Evolutionary conservation across 306 rosid genomes (phyloP), one percentile per base, ranked within the genome.

Genomic region (Rosa chinensis): DNA sequence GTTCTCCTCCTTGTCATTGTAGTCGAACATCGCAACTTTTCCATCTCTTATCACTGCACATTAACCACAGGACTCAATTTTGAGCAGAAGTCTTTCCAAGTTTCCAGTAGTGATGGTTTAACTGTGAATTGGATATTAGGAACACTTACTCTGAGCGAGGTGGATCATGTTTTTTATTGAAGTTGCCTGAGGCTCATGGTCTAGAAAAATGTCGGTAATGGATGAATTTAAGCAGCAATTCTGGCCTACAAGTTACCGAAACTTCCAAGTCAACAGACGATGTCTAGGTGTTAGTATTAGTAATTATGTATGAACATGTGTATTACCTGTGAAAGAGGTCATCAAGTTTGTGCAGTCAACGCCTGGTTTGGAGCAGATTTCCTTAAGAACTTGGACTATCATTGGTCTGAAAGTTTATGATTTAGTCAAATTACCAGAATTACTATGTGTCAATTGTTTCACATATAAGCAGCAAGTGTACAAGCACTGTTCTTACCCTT

Each of bases 161-260:
- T 95, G 98, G 70, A 95, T 80, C 96, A 93, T 81, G 90, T 91
- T 91, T 88, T 91, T 93, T 20, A 97, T 95, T 52, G 99, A 89
- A 6, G 97, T 80, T 75, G 99, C 82, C 80, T 93, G 99, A 79
- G 97, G 98, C 80, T 95, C 99, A 17, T 93, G 94, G 21, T 85
- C 91, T 77, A 95, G 85, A 80, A 93, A 90, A 4, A 80, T 77
- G 45, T 83, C 89, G 11, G 92, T 83, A 47, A 90, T 83, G 16
- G 99, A 88, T 70, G 96, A 88, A 63, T 74, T 87, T 56, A 87
- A 72, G 76, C 90, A 87, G 84, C 90, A 87, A 62, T 87, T 95
- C 50, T 85, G 92, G 16, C 99, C 99, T 95, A 85, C 79, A 85
- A 82, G 64, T 70, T 21, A 23, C 10, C 61, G 58, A 71, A 55